Evolutionary conservation across 305 asterid species (phyloP), one percentile per base, ranked within the genome.

Genomic region (Solanum aculeatissimum): DNA sequence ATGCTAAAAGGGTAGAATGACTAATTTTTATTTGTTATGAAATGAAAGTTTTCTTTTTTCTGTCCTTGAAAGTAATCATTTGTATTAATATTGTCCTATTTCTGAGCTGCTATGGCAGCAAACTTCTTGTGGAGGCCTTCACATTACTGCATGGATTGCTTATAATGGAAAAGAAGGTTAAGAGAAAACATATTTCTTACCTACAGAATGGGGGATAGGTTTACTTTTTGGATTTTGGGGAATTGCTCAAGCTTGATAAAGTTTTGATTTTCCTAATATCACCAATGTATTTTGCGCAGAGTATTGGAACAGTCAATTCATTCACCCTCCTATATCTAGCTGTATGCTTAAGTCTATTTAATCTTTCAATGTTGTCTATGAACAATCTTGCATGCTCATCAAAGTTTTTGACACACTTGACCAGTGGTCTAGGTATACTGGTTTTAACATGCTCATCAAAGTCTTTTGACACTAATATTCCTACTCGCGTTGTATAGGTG

Each of bases 401-500:
- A 18, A 35, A 68, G 27, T 69, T 15, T 69, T 38, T 69, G 18
- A 16, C 49, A 35, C 51, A 69, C 51, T 69, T 69, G 77, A 9
- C 77, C 16, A 19, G 13, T 69, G 51, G 51, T 15, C 77, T 18
- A 9, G 49, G 1, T 18, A 69, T 4, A 5, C 77, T 69, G 77
- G 49, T 69, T 16, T 69, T 19, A 66, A 66, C 82, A 78, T 78
- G 83, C 68, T 53, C 16, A 7, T 78, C 32, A 32, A 53, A 53
- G 18, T 32, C 68, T 78, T 78, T 78, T 78, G 51, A 53, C 83
- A 19, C 72, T 35, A 9, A 29, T 60, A 47, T 66, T 80, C 58
- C 51, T 83, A 15, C 84, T 84, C 86, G 23, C 86, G 74, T 85
- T 86, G 68, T 89, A 79, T 92, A 97, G 99, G 97, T 97, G 71